These are phyloP conservation scores for Tagetes erecta DNA, from an alignment of 129 eudicot genomes.

Conservation along the genomic window DNA sequence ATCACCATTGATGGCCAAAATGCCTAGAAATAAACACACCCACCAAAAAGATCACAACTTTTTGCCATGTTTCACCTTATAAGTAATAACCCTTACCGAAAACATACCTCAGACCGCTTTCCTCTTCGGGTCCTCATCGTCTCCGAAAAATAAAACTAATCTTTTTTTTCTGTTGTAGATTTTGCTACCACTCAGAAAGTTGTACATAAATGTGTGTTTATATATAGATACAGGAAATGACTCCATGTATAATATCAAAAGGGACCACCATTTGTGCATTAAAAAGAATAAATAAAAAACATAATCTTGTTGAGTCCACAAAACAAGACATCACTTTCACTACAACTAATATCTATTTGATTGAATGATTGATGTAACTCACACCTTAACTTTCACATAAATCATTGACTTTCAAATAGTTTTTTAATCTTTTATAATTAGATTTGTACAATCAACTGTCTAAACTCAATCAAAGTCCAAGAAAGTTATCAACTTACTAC, in stretches of 20 bases:
- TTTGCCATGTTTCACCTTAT: constrained; percentile 13
- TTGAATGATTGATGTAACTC: constrained; percentile 25
- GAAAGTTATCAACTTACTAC: constrained; percentile 13
- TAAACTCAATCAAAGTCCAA: constrained; percentile 15
- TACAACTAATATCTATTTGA: constrained; percentile 35
- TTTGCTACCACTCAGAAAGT: constrained; percentile 35
- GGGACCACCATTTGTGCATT: constrained; percentile 28
- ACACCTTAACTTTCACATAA: background rate
- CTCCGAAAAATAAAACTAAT: constrained; percentile 15
- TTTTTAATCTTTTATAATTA: background rate
- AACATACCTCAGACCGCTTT: constrained; percentile 74
- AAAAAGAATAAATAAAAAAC: constrained; percentile 17
- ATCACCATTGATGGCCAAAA: constrained; percentile 97
- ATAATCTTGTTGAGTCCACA: constrained; percentile 30
- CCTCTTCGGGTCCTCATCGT: constrained; percentile 76
- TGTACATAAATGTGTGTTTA: background rate
- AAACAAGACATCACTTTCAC: constrained; percentile 39
- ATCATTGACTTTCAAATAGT: constrained; percentile 26
- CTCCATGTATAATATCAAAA: constrained; percentile 3
- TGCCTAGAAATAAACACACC: constrained; percentile 42
- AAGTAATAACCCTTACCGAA: constrained; percentile 16
- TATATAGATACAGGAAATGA: constrained; percentile 3
- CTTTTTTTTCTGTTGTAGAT: constrained; percentile 26
- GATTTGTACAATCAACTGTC: constrained; percentile 8
- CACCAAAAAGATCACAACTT: constrained; percentile 23